Evolutionary conservation across 163 green algal species (phyloP).

Genomic region (Coccomyxa subellipsoidea): DNA sequence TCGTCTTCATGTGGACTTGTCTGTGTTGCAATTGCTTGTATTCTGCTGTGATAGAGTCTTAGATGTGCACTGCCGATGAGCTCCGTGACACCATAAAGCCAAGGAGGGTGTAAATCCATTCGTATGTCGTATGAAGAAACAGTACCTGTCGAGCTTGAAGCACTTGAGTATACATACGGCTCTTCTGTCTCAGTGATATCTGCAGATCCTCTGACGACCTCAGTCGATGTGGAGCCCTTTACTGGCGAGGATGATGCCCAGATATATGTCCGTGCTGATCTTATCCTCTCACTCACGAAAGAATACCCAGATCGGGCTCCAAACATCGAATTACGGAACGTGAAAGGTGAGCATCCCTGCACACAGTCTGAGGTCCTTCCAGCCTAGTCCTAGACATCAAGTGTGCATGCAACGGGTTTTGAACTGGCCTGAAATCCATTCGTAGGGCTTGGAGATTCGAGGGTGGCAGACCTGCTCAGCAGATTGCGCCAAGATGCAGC

Average conservation of each 20-base stretch:
- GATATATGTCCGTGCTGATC: neutral
- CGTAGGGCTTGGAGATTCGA: constrained; percentile 17
- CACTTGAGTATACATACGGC: neutral
- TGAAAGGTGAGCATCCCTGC: too few species aligned
- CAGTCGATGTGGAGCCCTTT: neutral
- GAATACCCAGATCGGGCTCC: neutral
- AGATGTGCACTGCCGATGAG: too few species aligned
- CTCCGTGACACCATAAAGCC: too few species aligned
- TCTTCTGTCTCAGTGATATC: neutral
- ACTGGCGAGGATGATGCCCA: neutral
- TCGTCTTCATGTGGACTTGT: too few species aligned
- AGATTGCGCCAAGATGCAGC: constrained; percentile 11
- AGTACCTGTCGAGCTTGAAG: neutral
- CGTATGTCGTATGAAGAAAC: neutral
- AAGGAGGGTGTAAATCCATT: neutral
- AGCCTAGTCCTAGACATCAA: too few species aligned
- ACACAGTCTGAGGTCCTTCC: too few species aligned
- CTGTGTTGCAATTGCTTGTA: too few species aligned
- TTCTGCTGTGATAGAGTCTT: too few species aligned
- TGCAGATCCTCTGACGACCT: neutral
- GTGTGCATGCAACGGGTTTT: too few species aligned
- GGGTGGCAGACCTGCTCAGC: constrained; percentile 1
- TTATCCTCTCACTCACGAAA: neutral
- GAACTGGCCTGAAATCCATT: neutral
- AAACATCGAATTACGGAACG: neutral